These are phyloP conservation scores for Neurospora terricola DNA, from an alignment of 495 filamentous ascomycete species.

Conservation along the genomic window DNA sequence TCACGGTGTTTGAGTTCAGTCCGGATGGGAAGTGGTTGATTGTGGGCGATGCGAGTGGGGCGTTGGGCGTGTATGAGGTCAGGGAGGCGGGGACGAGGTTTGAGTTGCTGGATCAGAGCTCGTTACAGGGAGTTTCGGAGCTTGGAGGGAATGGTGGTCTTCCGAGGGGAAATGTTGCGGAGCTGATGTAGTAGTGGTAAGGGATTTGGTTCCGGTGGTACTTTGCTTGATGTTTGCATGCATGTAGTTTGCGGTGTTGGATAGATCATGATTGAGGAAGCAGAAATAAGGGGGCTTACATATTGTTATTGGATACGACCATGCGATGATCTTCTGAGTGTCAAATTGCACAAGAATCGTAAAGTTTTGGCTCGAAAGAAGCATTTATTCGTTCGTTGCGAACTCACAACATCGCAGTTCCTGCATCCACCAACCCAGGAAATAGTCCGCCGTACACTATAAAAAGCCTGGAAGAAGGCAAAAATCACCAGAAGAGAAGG, in stretches of 20 bases:
- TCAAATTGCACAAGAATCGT: rapidly evolving
- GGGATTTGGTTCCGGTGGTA: background rate
- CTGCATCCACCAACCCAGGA: background rate
- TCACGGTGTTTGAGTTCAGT: constrained; percentile 23
- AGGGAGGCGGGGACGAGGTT: constrained; percentile 6
- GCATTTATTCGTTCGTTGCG: background rate
- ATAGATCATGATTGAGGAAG: background rate
- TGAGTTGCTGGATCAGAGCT: constrained; percentile 8
- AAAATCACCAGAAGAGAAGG: too few species aligned
- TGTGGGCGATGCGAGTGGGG: constrained; percentile 15
- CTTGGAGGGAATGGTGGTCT: background rate
- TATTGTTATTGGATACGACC: background rate
- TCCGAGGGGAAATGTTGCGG: background rate
- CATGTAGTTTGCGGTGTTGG: background rate
- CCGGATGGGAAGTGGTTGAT: constrained; percentile 14
- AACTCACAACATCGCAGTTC: background rate
- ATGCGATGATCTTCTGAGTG: background rate
- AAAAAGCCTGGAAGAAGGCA: too few species aligned
- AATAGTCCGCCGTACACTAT: background rate
- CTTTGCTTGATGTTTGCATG: background rate
- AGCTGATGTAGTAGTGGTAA: background rate
- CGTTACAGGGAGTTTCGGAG: background rate
- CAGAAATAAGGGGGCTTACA: background rate
- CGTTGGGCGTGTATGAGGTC: constrained; percentile 17
- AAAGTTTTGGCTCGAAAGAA: background rate